A percentile compares a stretch with the other conserved stretches of the same genome.
Evolutionary conservation across 1,284 basidiomycete species (phyloP).

Genomic region (Polyporus tsugae): DNA sequence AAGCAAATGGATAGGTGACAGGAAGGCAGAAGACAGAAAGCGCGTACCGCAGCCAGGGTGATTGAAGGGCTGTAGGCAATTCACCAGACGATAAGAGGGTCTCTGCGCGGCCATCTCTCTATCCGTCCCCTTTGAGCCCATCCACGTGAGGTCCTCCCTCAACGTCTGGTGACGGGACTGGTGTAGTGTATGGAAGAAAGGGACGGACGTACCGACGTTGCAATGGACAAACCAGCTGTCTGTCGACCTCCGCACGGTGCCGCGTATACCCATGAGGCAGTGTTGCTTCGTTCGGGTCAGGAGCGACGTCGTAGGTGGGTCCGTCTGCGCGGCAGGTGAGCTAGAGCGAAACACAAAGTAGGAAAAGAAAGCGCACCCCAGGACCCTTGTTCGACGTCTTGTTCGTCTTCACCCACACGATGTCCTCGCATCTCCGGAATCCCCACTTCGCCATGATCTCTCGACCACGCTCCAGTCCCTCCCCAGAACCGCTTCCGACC

Average conservation of each 20-base stretch:
- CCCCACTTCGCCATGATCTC: constrained; percentile 96
- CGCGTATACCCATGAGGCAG: constrained; percentile 98
- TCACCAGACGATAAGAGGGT: too few species aligned
- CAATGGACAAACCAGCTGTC: constrained; percentile 98
- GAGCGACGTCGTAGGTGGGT: constrained; percentile 83
- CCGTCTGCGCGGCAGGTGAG: constrained; percentile 56
- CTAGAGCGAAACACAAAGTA: too few species aligned
- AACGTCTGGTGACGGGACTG: too few species aligned
- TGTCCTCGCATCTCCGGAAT: constrained; percentile 95
- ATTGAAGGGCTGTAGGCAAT: too few species aligned
- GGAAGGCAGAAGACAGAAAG: too few species aligned
- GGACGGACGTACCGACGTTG: constrained; percentile 79
- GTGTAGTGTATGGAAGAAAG: neutral
- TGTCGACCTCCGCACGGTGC: constrained; percentile 93
- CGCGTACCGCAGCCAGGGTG: too few species aligned
- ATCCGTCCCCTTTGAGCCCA: too few species aligned
- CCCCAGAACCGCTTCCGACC: constrained; percentile 92
- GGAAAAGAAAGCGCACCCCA: constrained; percentile 57
- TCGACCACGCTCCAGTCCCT: constrained; percentile 91
- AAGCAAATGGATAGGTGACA: too few species aligned
- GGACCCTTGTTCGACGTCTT: constrained; percentile 72
- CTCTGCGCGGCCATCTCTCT: too few species aligned
- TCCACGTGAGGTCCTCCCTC: too few species aligned
- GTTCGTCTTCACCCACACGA: constrained; percentile 97
- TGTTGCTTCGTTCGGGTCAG: constrained; percentile 94